Base-by-base conservation (phyloP, 2,329 filamentous ascomycete genomes). In the Penicillium occitanis region DNA sequence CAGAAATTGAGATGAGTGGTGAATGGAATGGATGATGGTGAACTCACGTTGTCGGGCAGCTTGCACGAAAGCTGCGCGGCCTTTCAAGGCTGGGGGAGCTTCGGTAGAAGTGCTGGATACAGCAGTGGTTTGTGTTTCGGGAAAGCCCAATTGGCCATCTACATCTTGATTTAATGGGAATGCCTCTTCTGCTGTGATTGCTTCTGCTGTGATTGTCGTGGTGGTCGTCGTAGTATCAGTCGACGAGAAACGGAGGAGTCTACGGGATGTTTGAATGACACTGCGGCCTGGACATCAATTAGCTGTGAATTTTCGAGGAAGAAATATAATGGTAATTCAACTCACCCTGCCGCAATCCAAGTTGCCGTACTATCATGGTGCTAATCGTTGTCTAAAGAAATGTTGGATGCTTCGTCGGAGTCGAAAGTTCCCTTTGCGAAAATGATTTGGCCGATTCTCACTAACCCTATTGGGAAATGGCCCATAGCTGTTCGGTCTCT, bases 291-390 rank as follows among this genome's bases (percentile, higher is more conserved):
- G 8, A 35, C 37, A 63, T 55, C 10, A 30, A 51, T 68, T 35
- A 61, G 68, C 30, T 33, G 30, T 33, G 30, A 7, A 8, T 13
- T 14, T 42, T 14, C 5, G 8, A 17, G 17, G 4, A 19, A 44
- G n/a, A 19, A 8, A 8, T 44, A 44, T 44, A 17, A 3, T 19
- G 17, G 42, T 17, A 17, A 7, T 17, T 8, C 2, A 1, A 74
- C 78, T 72, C 65, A 80, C 79, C 75, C 67, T 80, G 79, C 74
- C 77, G 77, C 73, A 75, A 68, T 70, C 72, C 75, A 51, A 78
- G 60, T 64, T 77, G 73, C 69, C 78, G 76, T 70, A 80, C 73
- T 73, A 80, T 80, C 79, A 80, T 80, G 60, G 63, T 76, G 74
- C 33, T 17, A n/a, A 44, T 17, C 42, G 48, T 48, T 40, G 28